A percentile compares a stretch with the other conserved stretches of the same genome.
Evolutionary conservation across 352 stramenopile species (phyloP).

Genomic region (Globisporangium barbulae): DNA sequence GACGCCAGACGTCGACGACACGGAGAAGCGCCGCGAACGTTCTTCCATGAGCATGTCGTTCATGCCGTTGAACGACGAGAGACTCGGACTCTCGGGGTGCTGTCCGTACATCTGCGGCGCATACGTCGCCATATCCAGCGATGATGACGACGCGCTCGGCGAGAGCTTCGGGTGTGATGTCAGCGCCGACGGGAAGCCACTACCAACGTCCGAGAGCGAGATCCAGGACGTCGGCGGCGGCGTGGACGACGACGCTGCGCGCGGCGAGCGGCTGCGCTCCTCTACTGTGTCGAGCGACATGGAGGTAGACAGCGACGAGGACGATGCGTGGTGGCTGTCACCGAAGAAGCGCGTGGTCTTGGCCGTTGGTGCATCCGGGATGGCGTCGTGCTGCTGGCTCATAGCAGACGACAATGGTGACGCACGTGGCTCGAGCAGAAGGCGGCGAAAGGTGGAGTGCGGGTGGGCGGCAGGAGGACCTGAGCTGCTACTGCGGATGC

Average conservation of each 20-base stretch:
- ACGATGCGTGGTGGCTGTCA: background rate
- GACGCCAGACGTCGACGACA: conserved; percentile 41
- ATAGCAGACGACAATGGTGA: background rate
- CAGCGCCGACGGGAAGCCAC: conserved; percentile 1
- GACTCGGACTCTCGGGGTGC: conserved; percentile 1
- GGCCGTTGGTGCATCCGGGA: background rate
- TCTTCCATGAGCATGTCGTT: conserved; percentile 8
- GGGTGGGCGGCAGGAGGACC: background rate
- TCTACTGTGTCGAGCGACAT: conserved; percentile 6
- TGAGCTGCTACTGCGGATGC: background rate
- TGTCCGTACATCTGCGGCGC: conserved; percentile 6
- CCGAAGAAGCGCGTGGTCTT: background rate
- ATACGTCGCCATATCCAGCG: conserved; percentile 17
- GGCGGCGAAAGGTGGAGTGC: background rate
- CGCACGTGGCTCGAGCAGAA: background rate
- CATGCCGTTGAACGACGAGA: conserved; percentile 6
- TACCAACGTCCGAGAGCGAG: conserved; percentile 18
- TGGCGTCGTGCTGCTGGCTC: background rate
- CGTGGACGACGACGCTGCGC: conserved; percentile 1
- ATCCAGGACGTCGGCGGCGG: conserved; percentile 17
- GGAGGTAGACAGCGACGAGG: background rate
- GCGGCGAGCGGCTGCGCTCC: conserved; percentile 1
- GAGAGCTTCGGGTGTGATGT: conserved; percentile 5
- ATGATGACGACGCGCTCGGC: conserved; percentile 15
- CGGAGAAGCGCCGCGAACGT: conserved; percentile 33